Evolutionary conservation across 1,139 yeast species (phyloP).

Genomic region (Debaryomyces udenii): DNA sequence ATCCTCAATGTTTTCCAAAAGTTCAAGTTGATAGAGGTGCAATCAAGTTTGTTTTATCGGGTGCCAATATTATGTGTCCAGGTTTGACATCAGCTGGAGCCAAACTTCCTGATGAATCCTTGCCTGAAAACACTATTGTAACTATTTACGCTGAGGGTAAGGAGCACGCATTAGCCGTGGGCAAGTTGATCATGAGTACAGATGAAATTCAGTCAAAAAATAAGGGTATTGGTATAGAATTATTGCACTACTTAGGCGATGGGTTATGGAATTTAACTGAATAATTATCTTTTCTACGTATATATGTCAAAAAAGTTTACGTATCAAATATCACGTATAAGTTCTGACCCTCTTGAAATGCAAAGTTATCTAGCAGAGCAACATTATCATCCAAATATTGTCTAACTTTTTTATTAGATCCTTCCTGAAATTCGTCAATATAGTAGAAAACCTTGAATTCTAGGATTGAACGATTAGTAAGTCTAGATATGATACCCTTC

Average conservation of each 20-base stretch:
- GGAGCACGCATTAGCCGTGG: slow-evolving; percentile 87
- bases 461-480: slow-evolving; percentile 18
- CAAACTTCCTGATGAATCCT: slow-evolving; percentile 68
- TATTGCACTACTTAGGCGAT: slow-evolving; percentile 86
- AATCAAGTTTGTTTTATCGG: slow-evolving; percentile 88
- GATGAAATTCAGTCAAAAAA: slow-evolving; percentile 83
- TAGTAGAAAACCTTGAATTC: slow-evolving; percentile 23
- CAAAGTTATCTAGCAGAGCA: slow-evolving; percentile 38
- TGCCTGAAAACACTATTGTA: slow-evolving; percentile 70
- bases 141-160: slow-evolving; percentile 92
- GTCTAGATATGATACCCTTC: slow-evolving; percentile 28
- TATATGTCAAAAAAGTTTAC: slow-evolving; percentile 7
- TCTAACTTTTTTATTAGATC: slow-evolving; percentile 12
- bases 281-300: slow-evolving; percentile 12
- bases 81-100: slow-evolving; percentile 95
- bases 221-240: slow-evolving; percentile 89
- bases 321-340: slow-evolving; percentile 20
- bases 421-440: slow-evolving; percentile 18
- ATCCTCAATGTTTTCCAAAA: slow-evolving; percentile 78
- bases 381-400: slow-evolving; percentile 35
- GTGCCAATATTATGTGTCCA: slow-evolving; percentile 97
- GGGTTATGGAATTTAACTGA: slow-evolving; percentile 73
- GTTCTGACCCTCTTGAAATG: slow-evolving; percentile 30
- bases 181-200: slow-evolving; percentile 83
- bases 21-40: slow-evolving; percentile 97